phyloP scores from a whole-genome alignment of 768 basidiomycete species.

The Peribolospora kevripleyi region DNA sequence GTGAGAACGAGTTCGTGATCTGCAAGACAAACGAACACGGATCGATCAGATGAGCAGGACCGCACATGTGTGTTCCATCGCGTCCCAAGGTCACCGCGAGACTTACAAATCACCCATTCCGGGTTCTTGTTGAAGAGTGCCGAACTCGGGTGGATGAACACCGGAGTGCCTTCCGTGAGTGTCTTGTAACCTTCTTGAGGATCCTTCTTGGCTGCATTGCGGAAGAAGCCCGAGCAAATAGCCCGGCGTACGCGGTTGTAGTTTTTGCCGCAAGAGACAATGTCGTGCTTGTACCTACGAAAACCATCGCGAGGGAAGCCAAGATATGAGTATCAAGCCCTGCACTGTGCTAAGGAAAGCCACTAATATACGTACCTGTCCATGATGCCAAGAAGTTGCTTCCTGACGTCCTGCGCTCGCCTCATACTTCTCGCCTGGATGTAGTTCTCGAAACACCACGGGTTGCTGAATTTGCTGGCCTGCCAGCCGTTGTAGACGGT shows the following conservation, averaged over 20 bases:
- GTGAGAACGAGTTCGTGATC: slow-evolving; percentile 86
- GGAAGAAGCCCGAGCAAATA: slow-evolving; percentile 93
- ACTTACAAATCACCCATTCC: slow-evolving; percentile 55
- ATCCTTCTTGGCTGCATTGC: slow-evolving; percentile 95
- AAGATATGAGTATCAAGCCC: slow-evolving; percentile 4
- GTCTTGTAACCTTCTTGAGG: slow-evolving; percentile 97
- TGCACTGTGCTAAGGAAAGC: not conserved
- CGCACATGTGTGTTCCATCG: no score
- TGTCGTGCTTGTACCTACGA: slow-evolving; percentile 79
- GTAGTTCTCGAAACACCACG: slow-evolving; percentile 98
- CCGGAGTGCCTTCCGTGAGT: slow-evolving; percentile 88
- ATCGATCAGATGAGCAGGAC: not conserved
- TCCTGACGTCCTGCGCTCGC: slow-evolving; percentile 87
- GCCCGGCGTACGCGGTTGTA: slow-evolving; percentile 81
- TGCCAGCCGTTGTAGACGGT: slow-evolving; percentile 99
- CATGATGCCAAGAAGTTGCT: slow-evolving; percentile 96
- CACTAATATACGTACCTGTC: slow-evolving; percentile 41
- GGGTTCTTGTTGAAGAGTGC: slow-evolving; percentile 90
- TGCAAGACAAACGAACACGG: slow-evolving; percentile 15
- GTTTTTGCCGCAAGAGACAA: slow-evolving; percentile 64
- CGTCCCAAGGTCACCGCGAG: not conserved
- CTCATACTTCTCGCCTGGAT: slow-evolving; percentile 95
- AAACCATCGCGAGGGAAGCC: not conserved
- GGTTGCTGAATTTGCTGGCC: slow-evolving; percentile 63
- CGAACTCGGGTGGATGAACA: slow-evolving; percentile 83